Conservation (phyloP, 495 filamentous ascomycete genomes). For the Xylaria scruposa region DNA sequence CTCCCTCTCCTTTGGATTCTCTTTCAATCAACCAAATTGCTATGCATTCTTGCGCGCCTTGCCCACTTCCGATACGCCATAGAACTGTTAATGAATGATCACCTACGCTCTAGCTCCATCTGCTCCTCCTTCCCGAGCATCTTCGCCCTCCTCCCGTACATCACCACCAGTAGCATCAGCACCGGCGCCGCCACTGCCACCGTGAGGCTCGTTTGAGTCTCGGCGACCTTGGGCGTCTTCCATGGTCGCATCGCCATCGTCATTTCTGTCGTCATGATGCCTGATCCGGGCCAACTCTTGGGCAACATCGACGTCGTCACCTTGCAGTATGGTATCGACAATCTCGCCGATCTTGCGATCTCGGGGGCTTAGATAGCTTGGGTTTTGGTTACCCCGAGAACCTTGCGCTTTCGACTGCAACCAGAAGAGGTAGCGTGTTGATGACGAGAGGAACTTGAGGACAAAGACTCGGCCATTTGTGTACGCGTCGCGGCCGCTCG, state of each 20-base stretch:
- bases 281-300: conserved; percentile 72
- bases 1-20: conserved; percentile 16
- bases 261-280: conserved; percentile 64
- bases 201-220: conserved; percentile 62
- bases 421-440: conserved; percentile 93
- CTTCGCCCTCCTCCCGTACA: conserved; percentile 86
- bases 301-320: conserved; percentile 86
- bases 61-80: conserved; percentile 39
- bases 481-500: conserved; percentile 55
- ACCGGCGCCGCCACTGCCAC: conserved; percentile 79
- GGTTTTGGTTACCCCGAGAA: conserved; percentile 62
- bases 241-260: conserved; percentile 74
- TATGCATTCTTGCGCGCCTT: conserved; percentile 35
- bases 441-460: conserved; percentile 93
- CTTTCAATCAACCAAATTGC: conserved; percentile 35
- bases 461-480: conserved; percentile 92
- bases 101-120: conserved; percentile 99
- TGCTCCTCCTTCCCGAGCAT: conserved; percentile 86
- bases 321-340: conserved; percentile 82
- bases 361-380: conserved; percentile 77
- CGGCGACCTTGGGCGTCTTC: conserved; percentile 79
- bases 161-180: conserved; percentile 87
- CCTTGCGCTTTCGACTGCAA: conserved; percentile 88
- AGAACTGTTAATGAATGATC: conserved; percentile 50
- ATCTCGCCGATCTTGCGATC: conserved; percentile 84